These are phyloP conservation scores for Aspergillus sergii DNA, from an alignment of 2,329 filamentous ascomycete species.

Conservation along the genomic window DNA sequence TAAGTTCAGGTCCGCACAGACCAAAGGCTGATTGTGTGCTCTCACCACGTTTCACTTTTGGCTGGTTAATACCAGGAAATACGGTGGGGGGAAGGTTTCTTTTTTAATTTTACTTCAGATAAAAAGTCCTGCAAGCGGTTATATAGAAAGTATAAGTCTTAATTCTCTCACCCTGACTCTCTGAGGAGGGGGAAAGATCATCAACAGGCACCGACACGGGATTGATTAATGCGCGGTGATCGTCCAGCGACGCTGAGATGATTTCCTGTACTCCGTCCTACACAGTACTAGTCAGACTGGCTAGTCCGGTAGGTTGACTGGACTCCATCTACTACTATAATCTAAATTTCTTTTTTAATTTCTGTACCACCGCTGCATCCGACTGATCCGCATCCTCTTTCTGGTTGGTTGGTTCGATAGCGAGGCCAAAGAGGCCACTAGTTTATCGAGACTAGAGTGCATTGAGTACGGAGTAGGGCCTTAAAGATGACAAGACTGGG, in stretches of 20 bases:
- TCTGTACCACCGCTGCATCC: constrained; percentile 4
- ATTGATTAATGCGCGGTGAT: neutral
- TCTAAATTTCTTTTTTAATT: neutral
- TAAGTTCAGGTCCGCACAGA: constrained; percentile 19
- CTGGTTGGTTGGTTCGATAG: neutral
- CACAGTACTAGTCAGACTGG: constrained; percentile 1
- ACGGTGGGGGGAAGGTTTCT: too few relatives aligned
- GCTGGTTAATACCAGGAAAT: neutral
- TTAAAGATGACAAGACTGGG: neutral
- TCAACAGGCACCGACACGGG: neutral
- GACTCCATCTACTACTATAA: neutral
- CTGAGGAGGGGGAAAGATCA: neutral
- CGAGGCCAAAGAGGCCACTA: neutral
- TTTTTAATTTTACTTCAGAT: too few relatives aligned
- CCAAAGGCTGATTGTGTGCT: constrained; percentile 11
- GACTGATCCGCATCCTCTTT: neutral
- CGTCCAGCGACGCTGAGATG: neutral
- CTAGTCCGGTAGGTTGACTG: neutral
- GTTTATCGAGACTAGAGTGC: neutral
- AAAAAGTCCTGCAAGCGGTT: too few relatives aligned
- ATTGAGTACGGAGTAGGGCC: neutral
- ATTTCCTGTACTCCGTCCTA: neutral
- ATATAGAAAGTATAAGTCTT: too few relatives aligned
- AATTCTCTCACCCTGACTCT: too few relatives aligned
- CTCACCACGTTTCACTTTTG: constrained; percentile 2